phyloP scores from a whole-genome alignment of 139 green algal species.

The Tetradesmus lagerheimii region DNA sequence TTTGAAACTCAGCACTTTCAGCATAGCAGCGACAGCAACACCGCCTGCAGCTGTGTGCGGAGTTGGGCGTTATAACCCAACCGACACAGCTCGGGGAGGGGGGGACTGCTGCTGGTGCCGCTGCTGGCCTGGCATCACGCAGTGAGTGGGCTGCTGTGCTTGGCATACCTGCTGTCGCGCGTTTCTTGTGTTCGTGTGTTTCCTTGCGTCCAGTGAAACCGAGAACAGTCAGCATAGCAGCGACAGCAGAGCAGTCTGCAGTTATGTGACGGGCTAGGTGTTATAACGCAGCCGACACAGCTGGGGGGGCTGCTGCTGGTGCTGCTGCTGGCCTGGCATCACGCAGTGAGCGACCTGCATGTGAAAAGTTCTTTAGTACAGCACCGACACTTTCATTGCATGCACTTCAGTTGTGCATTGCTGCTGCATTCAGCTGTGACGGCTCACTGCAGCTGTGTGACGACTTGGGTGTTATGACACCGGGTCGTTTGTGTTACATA shows the following conservation, averaged over 20 bases:
- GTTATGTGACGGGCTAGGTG: slow-evolving; percentile 64
- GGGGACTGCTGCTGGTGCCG: slow-evolving; percentile 64
- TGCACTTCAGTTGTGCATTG: too few relatives aligned
- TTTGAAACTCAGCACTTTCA: too few relatives aligned
- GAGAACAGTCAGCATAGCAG: too few relatives aligned
- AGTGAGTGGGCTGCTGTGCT: not conserved
- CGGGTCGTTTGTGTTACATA: too few relatives aligned
- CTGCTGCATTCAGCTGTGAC: too few relatives aligned
- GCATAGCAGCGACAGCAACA: too few relatives aligned
- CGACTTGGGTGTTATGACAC: slow-evolving; percentile 60
- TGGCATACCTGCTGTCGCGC: too few relatives aligned
- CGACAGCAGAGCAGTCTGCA: too few relatives aligned
- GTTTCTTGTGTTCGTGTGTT: too few relatives aligned
- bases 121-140: slow-evolving; percentile 42
- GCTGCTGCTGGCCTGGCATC: slow-evolving; percentile 51
- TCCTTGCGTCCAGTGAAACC: too few relatives aligned
- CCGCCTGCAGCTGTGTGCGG: slow-evolving; percentile 61
- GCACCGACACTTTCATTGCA: too few relatives aligned
- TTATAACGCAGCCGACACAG: slow-evolving; percentile 57
- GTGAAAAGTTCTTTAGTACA: too few relatives aligned
- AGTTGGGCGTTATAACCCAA: slow-evolving; percentile 60
- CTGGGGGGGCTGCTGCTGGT: slow-evolving; percentile 64
- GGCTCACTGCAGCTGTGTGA: slow-evolving; percentile 64
- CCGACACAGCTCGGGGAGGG: slow-evolving; percentile 57
- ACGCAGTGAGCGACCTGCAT: not conserved